Percentiles rank a stretch among this genome's conserved stretches.
These are phyloP conservation scores for maize (Zea mays) DNA, from an alignment of 176 grass and related monocot genomes.

Conservation along the genomic window Zm-B73-REFERENCE-NAM-5.0 NC_050103.1:176110001-176110500, in stretches of 20 bases:
- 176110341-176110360: constrained; percentile 93
- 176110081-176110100: constrained; percentile 90
- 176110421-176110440: constrained; percentile 53
- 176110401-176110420: constrained; percentile 69
- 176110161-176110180: constrained; percentile 81
- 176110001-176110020: constrained; percentile 93
- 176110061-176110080: constrained; percentile 91
- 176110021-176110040: constrained; percentile 98
- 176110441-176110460: constrained; percentile 54
- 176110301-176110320: constrained; percentile 87
- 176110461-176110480: constrained; percentile 60
- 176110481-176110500: constrained; percentile 68
- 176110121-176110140: constrained; percentile 99
- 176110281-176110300: constrained; percentile 93
- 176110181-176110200: constrained; percentile 75
- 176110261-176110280: constrained; percentile 99
- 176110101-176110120: constrained; percentile 99
- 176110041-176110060: constrained; percentile 79
- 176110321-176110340: constrained; percentile 98
- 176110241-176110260: constrained; percentile 86
- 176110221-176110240: constrained; percentile 99
- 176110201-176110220: constrained; percentile 95
- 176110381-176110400: constrained; percentile 46
- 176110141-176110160: constrained; percentile 93
- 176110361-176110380: constrained; percentile 84